Base-by-base conservation (phyloP, 441 rosid species). In the Hura crepitans region DNA sequence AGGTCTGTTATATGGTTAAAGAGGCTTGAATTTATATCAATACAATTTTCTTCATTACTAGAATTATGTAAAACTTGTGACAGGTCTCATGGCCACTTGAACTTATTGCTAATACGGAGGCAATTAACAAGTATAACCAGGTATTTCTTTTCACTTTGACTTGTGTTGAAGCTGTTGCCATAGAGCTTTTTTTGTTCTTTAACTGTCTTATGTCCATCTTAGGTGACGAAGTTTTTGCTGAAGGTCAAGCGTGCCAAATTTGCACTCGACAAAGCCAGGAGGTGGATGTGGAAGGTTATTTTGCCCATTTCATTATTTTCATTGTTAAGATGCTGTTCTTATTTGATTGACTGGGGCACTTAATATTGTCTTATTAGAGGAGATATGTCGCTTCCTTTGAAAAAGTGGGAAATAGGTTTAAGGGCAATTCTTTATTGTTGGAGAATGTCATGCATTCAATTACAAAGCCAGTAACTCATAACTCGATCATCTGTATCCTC, bases 21-120 rank as follows among this genome's bases (percentile, higher is more conserved):
- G 57, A 65, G 66, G 46, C 65, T 74, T 72, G 47, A 28, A 25
- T 20, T 70, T 64, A 62, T 71, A 28, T 47, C 23, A n/a, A 55
- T 35, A 8, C 39, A 43, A 62, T 64, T 68, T 11, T 63, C 65
- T 27, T 39, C 45, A 20, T 73, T 53, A 37, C 43, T 49, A 23
- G 43, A 62, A 46, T 74, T 65, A 49, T 47, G 50, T 68, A 61
- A 50, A 70, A 33, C 65, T 39, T 64, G 71, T 72, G 65, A 61
- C 85, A 94, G 97, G 97, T 92, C 65, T 83, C 98, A 72, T 95
- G 99, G 99, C 99, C 98, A 11, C 96, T 95, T 75, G 97, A 92
- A 83, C 95, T 95, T 76, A 90, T 92, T 78, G 97, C 93, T 66
- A 90, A 89, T 76, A 50, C 79, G 43, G 99, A 92, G 77, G 86